phyloP scores from a whole-genome alignment of 129 eudicot genomes.

The Scalesia atractyloides region DNA sequence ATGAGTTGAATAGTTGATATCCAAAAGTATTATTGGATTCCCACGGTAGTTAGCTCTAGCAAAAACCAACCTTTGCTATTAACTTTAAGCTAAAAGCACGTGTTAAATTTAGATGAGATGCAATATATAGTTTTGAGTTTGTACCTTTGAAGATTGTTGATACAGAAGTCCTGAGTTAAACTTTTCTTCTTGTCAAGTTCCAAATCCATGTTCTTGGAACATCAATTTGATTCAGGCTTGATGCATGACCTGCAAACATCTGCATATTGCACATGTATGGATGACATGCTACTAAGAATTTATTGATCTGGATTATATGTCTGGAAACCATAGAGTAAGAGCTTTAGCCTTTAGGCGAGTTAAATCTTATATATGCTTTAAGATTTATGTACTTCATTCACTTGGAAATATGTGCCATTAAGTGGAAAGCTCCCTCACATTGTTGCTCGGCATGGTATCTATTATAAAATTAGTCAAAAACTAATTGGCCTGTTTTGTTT shows the following conservation, averaged over 20 bases:
- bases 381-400: conserved; percentile 61
- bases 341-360: neutral
- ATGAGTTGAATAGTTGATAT: too few species aligned
- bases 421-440: conserved; percentile 65
- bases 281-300: conserved; percentile 1
- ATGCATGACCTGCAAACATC: conserved; percentile 88
- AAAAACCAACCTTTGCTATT: neutral
- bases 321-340: neutral
- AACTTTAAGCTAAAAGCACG: neutral
- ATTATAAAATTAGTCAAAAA: conserved; percentile 28
- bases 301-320: neutral
- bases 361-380: neutral
- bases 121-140: neutral
- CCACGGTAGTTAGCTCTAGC: conserved; percentile 3
- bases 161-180: conserved; percentile 80
- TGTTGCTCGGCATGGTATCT: conserved; percentile 93
- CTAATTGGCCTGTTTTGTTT: neutral
- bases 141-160: conserved; percentile 76
- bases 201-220: conserved; percentile 72
- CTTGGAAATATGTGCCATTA: conserved; percentile 15
- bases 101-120: neutral
- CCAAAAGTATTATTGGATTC: conserved; percentile 11
- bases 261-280: conserved; percentile 22
- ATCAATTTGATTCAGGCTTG: conserved; percentile 68
- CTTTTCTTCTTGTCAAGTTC: conserved; percentile 70